Conservation (phyloP, 1,139 yeast species). For the Trichomonascaceae sp. region DNA sequence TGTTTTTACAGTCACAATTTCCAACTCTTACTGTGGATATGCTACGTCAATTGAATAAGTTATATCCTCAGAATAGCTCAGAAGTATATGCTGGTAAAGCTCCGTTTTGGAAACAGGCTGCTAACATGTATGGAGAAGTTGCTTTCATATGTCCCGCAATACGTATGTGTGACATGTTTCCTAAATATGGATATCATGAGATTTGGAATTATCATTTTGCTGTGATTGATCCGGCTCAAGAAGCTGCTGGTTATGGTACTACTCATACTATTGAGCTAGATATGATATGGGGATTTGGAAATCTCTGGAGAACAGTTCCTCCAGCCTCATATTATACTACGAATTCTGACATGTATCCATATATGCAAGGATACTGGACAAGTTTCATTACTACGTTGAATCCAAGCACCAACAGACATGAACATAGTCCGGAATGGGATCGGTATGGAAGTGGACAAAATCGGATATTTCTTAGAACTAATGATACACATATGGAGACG, state of each 20-base stretch:
- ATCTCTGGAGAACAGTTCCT: conserved; percentile 4
- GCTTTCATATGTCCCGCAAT: conserved; percentile 11
- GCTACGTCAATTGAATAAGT: conserved; percentile 2
- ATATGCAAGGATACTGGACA: conserved; percentile 11
- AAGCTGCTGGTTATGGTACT: conserved; percentile 5
- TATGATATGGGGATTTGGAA: conserved; percentile 8
- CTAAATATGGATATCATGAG: conserved; percentile 4
- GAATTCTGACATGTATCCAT: conserved; percentile 9
- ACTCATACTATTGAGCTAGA: conserved; percentile 8
- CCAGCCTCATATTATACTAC: conserved; percentile 3
- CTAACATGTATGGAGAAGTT: conserved; percentile 10
- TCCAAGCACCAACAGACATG: conserved; percentile 5
- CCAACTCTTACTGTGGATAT: conserved; percentile 2
- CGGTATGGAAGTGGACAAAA: conserved; percentile 1
- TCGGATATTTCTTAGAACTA: conserved; percentile 8
- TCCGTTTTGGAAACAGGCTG: conserved; percentile 7
- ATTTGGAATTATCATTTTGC: conserved; percentile 11
- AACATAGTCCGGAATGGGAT: conserved; percentile 8
- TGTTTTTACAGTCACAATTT: conserved; percentile 4
- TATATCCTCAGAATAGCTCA: conserved; percentile 2
- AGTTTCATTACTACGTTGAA: conserved; percentile 9
- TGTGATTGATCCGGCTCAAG: conserved; percentile 5
- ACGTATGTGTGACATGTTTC: conserved; percentile 5
- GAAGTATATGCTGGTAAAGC: conserved; percentile 3
- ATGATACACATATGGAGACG: conserved; percentile 9